phyloP scores from a whole-genome alignment of 352 stramenopile species.

The Plasmopara muralis region DNA sequence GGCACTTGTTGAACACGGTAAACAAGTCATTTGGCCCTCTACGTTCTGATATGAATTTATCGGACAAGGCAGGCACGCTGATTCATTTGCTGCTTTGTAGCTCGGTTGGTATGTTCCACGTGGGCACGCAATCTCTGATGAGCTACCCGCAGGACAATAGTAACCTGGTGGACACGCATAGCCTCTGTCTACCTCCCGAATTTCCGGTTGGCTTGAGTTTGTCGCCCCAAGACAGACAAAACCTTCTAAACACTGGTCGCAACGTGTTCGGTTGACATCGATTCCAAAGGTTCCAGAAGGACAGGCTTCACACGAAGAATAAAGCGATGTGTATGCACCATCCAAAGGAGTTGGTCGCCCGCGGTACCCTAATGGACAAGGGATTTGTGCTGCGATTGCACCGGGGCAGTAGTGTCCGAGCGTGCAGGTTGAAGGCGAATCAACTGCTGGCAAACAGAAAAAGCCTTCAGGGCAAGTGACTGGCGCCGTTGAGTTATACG shows the following conservation, averaged over 20 bases:
- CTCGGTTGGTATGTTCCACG: slow-evolving; percentile 72
- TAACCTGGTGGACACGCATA: slow-evolving; percentile 76
- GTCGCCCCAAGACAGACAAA: slow-evolving; percentile 83
- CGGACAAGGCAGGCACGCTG: slow-evolving; percentile 59
- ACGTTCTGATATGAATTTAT: slow-evolving; percentile 75
- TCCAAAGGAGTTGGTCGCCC: slow-evolving; percentile 46
- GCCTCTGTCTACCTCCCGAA: slow-evolving; percentile 56
- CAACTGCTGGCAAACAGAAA: slow-evolving; percentile 51
- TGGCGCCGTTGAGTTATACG: slow-evolving; percentile 55
- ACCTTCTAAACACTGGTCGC: slow-evolving; percentile 61
- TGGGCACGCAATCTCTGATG: slow-evolving; percentile 54
- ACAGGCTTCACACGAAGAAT: slow-evolving; percentile 67
- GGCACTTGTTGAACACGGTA: slow-evolving; percentile 83
- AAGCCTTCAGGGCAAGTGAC: slow-evolving; percentile 63
- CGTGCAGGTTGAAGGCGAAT: slow-evolving; percentile 29
- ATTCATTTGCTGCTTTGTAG: slow-evolving; percentile 32
- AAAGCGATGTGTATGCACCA: slow-evolving; percentile 39
- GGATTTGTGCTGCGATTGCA: slow-evolving; percentile 39
- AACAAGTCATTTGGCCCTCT: slow-evolving; percentile 57
- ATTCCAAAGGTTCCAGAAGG: slow-evolving; percentile 71
- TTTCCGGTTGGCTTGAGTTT: slow-evolving; percentile 45
- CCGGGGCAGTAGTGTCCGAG: slow-evolving; percentile 72
- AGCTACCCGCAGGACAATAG: slow-evolving; percentile 67
- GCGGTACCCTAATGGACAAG: slow-evolving; percentile 75
- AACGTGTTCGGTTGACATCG: slow-evolving; percentile 70